Conservation (phyloP, 257 asterid species). For the Solanum chilense region DNA sequence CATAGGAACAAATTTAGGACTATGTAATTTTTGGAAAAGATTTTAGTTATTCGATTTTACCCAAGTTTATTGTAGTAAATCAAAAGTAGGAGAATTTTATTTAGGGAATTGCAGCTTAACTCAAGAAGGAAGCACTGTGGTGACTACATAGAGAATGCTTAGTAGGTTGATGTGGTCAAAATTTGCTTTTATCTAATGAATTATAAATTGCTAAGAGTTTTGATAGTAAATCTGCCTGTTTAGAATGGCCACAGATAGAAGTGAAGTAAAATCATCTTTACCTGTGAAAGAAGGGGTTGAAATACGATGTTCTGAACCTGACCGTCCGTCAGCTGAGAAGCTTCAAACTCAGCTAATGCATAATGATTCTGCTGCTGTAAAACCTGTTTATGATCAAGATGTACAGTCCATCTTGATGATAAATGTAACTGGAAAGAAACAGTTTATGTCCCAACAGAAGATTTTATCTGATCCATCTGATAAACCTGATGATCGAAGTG, state of each 20-base stretch:
- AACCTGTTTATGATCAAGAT: conserved; percentile 9
- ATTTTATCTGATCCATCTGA: conserved; percentile 14
- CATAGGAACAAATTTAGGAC: not conserved
- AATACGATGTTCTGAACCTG: conserved; percentile 11
- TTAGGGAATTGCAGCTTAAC: not conserved
- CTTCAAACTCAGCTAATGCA: conserved; percentile 7
- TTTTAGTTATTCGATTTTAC: not conserved
- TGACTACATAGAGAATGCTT: not conserved
- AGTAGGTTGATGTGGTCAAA: not conserved
- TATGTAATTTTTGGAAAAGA: not conserved
- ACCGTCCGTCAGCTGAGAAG: conserved; percentile 5
- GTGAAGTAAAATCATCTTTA: conserved; percentile 27
- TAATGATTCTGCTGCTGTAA: not conserved
- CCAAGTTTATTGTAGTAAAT: not conserved
- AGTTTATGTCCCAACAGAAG: conserved; percentile 1
- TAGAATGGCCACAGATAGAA: conserved; percentile 60
- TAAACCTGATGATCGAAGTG: not conserved
- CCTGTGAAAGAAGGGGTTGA: conserved; percentile 12
- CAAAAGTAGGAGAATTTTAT: not conserved
- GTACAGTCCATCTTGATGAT: conserved; percentile 3
- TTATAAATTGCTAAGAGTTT: conserved; percentile 4
- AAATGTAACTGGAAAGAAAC: conserved; percentile 4
- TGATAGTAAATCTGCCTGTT: conserved; percentile 42
- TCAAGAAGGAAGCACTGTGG: not conserved
- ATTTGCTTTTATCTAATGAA: not conserved